Evolutionary conservation across 306 rosid genomes (phyloP).

Genomic region (Mimosa bimucronata): DNA sequence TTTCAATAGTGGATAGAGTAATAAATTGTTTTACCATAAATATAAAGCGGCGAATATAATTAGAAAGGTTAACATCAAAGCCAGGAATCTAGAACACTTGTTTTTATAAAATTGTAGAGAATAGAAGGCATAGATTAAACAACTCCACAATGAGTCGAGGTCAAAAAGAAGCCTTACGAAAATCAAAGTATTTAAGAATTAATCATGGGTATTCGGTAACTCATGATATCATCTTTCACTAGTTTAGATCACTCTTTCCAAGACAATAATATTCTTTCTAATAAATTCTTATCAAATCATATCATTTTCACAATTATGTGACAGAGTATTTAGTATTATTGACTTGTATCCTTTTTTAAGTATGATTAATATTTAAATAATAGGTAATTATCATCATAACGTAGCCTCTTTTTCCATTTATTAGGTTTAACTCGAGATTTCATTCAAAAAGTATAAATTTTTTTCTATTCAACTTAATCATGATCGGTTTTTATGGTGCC

Average conservation of each 20-base stretch:
- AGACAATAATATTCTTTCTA: conserved; percentile 1
- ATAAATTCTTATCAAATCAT: neutral
- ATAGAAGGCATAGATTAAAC: neutral
- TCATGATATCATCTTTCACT: conserved; percentile 5
- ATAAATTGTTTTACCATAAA: neutral
- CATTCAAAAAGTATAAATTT: neutral
- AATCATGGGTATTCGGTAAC: neutral
- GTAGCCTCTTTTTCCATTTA: neutral
- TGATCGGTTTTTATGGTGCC: neutral
- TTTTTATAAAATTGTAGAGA: neutral
- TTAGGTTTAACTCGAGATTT: neutral
- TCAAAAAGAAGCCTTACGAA: neutral
- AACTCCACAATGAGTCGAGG: neutral
- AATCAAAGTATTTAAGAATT: neutral
- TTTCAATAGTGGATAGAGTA: neutral
- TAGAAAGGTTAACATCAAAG: neutral
- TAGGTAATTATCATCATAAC: neutral
- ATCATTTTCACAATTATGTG: neutral
- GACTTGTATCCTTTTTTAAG: neutral
- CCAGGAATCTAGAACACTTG: neutral
- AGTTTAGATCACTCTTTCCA: neutral
- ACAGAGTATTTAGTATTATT: neutral
- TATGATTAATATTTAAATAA: neutral
- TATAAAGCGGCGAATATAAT: neutral
- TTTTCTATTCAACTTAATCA: neutral